These are phyloP conservation scores for Lathyrus tuberosus DNA, from an alignment of 306 rosid genomes.

Conservation along the genomic window DNA sequence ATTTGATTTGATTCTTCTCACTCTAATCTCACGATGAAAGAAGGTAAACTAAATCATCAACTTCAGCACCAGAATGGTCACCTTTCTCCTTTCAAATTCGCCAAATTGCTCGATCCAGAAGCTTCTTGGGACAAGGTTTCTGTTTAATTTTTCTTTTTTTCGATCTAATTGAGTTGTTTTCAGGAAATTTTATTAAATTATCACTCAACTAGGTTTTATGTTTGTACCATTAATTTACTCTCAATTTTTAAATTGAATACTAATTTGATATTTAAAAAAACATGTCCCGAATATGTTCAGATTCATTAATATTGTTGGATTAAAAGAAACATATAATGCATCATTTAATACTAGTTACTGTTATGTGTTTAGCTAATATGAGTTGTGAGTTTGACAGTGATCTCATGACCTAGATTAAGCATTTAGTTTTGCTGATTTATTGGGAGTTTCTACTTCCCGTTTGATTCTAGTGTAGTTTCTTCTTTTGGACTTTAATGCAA, in stretches of 20 bases:
- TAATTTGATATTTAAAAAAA: neutral
- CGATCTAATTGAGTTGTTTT: constrained; percentile 5
- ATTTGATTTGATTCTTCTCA: neutral
- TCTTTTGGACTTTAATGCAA: neutral
- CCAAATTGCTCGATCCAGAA: constrained; percentile 93
- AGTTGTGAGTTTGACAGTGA: too few relatives aligned
- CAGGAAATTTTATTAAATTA: constrained; percentile 1
- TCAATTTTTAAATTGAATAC: constrained; percentile 5
- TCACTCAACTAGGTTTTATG: neutral
- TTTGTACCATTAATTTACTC: neutral
- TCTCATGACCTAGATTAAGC: too few relatives aligned
- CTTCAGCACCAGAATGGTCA: constrained; percentile 87
- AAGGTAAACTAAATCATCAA: constrained; percentile 67
- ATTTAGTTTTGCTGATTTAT: too few relatives aligned
- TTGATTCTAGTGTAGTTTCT: neutral
- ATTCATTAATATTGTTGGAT: neutral
- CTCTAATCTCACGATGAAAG: constrained; percentile 68
- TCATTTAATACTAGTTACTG: neutral
- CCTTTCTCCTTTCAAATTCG: constrained; percentile 83
- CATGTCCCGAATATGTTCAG: neutral
- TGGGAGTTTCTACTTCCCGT: neutral
- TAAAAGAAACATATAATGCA: neutral
- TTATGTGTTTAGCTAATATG: neutral
- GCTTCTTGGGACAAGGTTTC: constrained; percentile 98
- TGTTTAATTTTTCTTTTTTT: constrained; percentile 7